A percentile compares a stretch with the other conserved stretches of the same genome.
Conservation (phyloP, 1,139 yeast species). For the Magnusiomyces suaveolens region DNA sequence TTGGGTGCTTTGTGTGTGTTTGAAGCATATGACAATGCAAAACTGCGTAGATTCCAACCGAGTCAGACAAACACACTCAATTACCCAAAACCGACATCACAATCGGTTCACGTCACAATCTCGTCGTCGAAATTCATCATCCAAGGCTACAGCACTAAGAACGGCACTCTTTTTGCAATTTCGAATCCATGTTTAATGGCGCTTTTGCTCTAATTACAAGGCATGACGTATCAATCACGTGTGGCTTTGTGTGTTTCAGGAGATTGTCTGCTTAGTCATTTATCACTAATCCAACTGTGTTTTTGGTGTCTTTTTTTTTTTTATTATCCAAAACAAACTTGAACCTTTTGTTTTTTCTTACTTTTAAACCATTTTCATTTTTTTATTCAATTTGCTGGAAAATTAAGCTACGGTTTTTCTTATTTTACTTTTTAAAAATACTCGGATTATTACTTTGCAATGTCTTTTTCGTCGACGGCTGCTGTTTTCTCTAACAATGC, state of each 20-base stretch:
- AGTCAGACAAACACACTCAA: no score
- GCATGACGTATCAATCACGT: background rate
- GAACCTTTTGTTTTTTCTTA: background rate
- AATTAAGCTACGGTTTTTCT: background rate
- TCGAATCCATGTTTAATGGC: background rate
- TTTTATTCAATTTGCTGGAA: no score
- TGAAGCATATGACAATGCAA: no score
- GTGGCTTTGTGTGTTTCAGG: background rate
- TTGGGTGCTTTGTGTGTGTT: no score
- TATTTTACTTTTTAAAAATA: background rate
- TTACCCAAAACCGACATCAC: no score
- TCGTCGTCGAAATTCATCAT: no score
- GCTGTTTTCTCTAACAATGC: slow-evolving; percentile 29
- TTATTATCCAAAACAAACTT: background rate
- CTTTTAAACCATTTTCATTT: no score
- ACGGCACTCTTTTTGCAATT: background rate
- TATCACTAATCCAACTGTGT: background rate
- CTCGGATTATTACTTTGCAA: slow-evolving; percentile 7
- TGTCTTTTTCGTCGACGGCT: slow-evolving; percentile 26
- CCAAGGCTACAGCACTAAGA: no score
- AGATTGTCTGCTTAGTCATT: background rate
- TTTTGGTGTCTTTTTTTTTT: background rate
- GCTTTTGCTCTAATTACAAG: background rate
- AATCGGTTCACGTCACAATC: no score
- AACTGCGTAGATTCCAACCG: no score